A percentile compares a stretch with the other conserved stretches of the same genome.
These are phyloP conservation scores for Plasmodium billcollinsi DNA, from an alignment of 169 alveolate genomes.

Conservation along the genomic window DNA sequence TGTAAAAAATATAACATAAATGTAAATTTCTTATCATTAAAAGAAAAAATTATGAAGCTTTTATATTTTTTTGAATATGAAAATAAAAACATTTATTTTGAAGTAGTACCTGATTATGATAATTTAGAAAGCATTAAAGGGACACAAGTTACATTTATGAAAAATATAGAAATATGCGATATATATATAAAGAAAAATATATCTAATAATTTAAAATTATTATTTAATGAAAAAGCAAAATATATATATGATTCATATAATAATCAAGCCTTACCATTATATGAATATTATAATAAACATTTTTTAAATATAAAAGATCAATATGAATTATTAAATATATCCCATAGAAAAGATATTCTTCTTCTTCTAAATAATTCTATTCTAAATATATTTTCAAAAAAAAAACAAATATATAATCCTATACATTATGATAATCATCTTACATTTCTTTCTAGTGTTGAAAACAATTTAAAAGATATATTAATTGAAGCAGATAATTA, in stretches of 20 bases:
- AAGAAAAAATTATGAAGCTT: constrained; percentile 15
- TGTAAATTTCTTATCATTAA: constrained; percentile 18
- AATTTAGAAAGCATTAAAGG: constrained; percentile 32
- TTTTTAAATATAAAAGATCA: constrained; percentile 34
- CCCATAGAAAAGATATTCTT: constrained; percentile 40
- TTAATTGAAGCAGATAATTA: constrained; percentile 40
- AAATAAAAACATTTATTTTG: constrained; percentile 67
- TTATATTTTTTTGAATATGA: constrained; percentile 57
- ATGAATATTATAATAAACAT: constrained; percentile 9
- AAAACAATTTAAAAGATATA: constrained; percentile 32
- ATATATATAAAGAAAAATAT: constrained; percentile 50
- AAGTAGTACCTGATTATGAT: constrained; percentile 56
- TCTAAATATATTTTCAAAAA: constrained; percentile 21
- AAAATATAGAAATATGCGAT: constrained; percentile 35
- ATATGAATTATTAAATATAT: constrained; percentile 33
- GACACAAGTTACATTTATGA: constrained; percentile 31
- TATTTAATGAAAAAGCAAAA: constrained; percentile 58
- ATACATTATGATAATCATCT: constrained; percentile 9
- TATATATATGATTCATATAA: constrained; percentile 23
- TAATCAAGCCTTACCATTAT: constrained; percentile 1
- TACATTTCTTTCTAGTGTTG: constrained; percentile 19
- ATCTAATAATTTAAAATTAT: constrained; percentile 27
- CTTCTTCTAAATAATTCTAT: constrained; percentile 22
- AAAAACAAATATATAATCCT: constrained; percentile 19
- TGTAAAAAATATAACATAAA: constrained; percentile 36